Conservation (phyloP, 768 basidiomycete genomes). For the Suillus variegatus region DNA sequence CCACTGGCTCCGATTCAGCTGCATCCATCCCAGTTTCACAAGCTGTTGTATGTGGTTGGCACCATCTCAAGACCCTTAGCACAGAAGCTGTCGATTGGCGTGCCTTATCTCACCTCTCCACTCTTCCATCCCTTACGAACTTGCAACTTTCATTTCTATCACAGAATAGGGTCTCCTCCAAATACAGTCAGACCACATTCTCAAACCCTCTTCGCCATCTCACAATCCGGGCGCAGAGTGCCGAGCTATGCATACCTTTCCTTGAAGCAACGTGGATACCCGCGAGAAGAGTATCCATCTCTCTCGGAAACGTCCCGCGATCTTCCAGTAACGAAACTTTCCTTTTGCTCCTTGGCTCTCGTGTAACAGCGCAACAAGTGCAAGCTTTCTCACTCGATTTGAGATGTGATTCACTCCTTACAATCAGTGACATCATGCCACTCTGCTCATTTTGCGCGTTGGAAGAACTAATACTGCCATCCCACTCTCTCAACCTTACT, state of each 20-base stretch:
- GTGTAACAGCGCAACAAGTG: background rate
- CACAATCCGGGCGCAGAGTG: background rate
- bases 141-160: background rate
- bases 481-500: background rate
- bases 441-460: background rate
- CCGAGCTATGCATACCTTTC: background rate
- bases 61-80: background rate
- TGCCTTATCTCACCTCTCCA: background rate
- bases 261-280: background rate
- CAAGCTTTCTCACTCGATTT: background rate
- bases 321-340: conserved; percentile 18
- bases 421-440: background rate
- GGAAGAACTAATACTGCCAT: background rate
- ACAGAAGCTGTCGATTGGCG: background rate
- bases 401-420: background rate
- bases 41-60: background rate
- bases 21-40: background rate
- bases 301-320: background rate
- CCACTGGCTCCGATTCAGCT: background rate
- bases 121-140: background rate
- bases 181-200: background rate
- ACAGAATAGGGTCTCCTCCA: background rate
- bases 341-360: background rate
- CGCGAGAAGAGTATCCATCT: background rate
- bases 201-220: background rate